Evolutionary conservation across 805 yeast species (phyloP).

Genomic region (Limtongia smithiae): DNA sequence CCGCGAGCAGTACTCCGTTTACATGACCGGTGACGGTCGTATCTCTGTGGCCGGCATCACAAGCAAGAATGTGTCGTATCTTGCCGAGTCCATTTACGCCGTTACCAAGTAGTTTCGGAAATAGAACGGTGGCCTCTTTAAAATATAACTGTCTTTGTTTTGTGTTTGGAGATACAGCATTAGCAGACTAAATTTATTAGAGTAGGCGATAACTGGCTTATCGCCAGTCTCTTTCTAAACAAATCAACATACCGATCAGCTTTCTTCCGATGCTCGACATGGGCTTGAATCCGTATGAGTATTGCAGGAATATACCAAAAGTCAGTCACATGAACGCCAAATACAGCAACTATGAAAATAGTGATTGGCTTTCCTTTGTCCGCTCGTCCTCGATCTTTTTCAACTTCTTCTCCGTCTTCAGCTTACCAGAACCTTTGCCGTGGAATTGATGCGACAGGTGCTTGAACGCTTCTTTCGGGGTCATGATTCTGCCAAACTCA

Average conservation of each 20-base stretch:
- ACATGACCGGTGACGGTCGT: slow-evolving; percentile 87
- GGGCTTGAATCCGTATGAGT: too few species aligned
- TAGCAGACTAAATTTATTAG: too few species aligned
- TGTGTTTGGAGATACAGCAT: too few species aligned
- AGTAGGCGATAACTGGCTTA: too few species aligned
- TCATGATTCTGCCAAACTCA: slow-evolving; percentile 55
- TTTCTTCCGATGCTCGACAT: too few species aligned
- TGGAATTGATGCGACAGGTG: slow-evolving; percentile 74
- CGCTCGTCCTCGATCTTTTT: slow-evolving; percentile 34
- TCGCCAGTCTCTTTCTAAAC: too few species aligned
- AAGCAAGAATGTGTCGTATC: slow-evolving; percentile 65
- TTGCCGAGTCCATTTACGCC: slow-evolving; percentile 41
- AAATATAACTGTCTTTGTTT: slow-evolving; percentile 1
- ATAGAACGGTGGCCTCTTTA: not conserved
- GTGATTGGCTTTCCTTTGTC: slow-evolving; percentile 28
- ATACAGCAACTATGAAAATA: slow-evolving; percentile 16
- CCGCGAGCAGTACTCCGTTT: slow-evolving; percentile 69
- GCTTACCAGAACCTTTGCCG: slow-evolving; percentile 47
- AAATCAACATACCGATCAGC: too few species aligned
- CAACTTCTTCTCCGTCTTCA: slow-evolving; percentile 37
- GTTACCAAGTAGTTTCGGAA: slow-evolving; percentile 34
- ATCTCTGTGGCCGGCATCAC: slow-evolving; percentile 88
- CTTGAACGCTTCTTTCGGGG: slow-evolving; percentile 71
- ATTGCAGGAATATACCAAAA: too few species aligned
- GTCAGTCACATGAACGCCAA: too few species aligned